Conservation (phyloP, 805 yeast genomes). For the Sungouiozyma ichnusensis region DNA sequence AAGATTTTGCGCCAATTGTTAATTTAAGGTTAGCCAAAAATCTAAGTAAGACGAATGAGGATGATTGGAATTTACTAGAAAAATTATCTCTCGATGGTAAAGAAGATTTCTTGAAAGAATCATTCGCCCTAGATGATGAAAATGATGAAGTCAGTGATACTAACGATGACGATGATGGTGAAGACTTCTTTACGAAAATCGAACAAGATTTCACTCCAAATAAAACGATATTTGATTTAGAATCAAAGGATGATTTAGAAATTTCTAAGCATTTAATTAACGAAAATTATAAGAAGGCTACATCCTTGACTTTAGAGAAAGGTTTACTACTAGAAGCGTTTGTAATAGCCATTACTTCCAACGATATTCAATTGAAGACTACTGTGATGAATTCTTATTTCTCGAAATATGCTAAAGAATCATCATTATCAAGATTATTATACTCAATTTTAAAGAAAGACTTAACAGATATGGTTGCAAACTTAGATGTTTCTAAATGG, state of each 20-base stretch:
- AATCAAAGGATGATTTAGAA: slow-evolving; percentile 32
- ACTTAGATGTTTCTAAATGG: slow-evolving; percentile 77
- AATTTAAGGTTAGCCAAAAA: slow-evolving; percentile 39
- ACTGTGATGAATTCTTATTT: slow-evolving; percentile 68
- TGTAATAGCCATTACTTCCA: slow-evolving; percentile 61
- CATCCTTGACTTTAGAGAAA: slow-evolving; percentile 51
- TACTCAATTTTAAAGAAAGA: slow-evolving; percentile 49
- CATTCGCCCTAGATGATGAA: slow-evolving; percentile 31
- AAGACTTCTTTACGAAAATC: slow-evolving; percentile 30
- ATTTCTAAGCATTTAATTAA: slow-evolving; percentile 40
- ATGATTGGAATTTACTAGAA: slow-evolving; percentile 59
- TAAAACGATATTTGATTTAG: slow-evolving; percentile 39
- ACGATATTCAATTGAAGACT: slow-evolving; percentile 45
- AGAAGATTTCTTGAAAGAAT: slow-evolving; percentile 37
- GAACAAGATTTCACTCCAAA: slow-evolving; percentile 35
- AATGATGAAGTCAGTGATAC: slow-evolving; percentile 8
- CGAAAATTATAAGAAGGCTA: slow-evolving; percentile 59
- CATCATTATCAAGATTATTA: slow-evolving; percentile 61
- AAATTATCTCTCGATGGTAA: slow-evolving; percentile 43
- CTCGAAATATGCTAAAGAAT: slow-evolving; percentile 37
- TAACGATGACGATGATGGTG: slow-evolving; percentile 23
- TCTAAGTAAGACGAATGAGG: slow-evolving; percentile 32
- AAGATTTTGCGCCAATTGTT: slow-evolving; percentile 45
- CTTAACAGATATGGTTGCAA: slow-evolving; percentile 59
- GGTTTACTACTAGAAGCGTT: slow-evolving; percentile 70